Evolutionary conservation across 352 stramenopile genomes (phyloP).

Genomic region (Pythium vanterpoolii): DNA sequence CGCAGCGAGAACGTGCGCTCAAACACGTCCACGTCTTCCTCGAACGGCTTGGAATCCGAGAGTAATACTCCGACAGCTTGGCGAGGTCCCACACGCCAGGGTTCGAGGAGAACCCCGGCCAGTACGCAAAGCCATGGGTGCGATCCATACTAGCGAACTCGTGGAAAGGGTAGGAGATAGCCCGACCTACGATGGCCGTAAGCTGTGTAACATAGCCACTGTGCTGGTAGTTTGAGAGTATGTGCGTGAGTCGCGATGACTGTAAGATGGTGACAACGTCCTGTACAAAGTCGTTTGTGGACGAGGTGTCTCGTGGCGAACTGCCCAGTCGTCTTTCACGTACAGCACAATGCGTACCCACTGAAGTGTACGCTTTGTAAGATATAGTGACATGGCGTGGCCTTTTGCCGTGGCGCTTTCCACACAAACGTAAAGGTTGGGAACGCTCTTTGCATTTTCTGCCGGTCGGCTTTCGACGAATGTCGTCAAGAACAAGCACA

Average conservation of each 20-base stretch:
- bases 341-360: slow-evolving; percentile 47
- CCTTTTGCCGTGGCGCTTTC: slow-evolving; percentile 27
- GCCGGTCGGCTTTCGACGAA: slow-evolving; percentile 34
- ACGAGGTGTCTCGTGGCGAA: neutral
- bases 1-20: slow-evolving; percentile 31
- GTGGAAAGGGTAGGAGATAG: slow-evolving; percentile 40
- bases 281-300: slow-evolving; percentile 10
- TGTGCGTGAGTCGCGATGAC: slow-evolving; percentile 27
- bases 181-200: neutral
- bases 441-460: slow-evolving; percentile 31
- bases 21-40: slow-evolving; percentile 31
- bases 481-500: slow-evolving; percentile 58
- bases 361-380: slow-evolving; percentile 26
- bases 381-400: slow-evolving; percentile 52
- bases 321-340: slow-evolving; percentile 65
- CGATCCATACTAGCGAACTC: slow-evolving; percentile 45
- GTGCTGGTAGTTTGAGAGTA: slow-evolving; percentile 55
- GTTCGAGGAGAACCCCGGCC: slow-evolving; percentile 68
- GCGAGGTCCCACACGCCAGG: slow-evolving; percentile 48
- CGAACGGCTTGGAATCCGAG: slow-evolving; percentile 19
- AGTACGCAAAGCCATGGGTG: slow-evolving; percentile 40
- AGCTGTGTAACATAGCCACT: slow-evolving; percentile 22
- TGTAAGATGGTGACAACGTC: slow-evolving; percentile 25
- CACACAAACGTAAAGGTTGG: slow-evolving; percentile 36
- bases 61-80: slow-evolving; percentile 5